These are phyloP conservation scores for Dillenia turbinata DNA, from an alignment of 164 flowering plant species.

Conservation along the genomic window DNA sequence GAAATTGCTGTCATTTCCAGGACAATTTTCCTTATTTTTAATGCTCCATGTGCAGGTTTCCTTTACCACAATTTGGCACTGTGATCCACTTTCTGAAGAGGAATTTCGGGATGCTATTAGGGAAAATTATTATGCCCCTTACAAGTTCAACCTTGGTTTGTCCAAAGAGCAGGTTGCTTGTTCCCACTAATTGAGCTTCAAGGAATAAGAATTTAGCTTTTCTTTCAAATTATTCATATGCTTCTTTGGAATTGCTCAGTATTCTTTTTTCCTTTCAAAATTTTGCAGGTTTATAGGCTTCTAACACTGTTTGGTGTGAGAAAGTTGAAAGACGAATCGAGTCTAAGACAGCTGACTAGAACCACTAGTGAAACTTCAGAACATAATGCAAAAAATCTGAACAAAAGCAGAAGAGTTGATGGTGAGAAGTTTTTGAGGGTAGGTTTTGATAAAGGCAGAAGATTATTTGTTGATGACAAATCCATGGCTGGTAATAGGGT, in stretches of 20 bases:
- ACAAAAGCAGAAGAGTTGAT: constrained; percentile 9
- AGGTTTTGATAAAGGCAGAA: too few relatives aligned
- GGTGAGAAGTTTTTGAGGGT: background rate
- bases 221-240: background rate
- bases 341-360: constrained; percentile 10
- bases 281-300: constrained; percentile 37
- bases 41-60: constrained; percentile 29
- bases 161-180: constrained; percentile 51
- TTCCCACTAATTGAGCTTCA: background rate
- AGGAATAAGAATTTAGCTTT: background rate
- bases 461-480: too few relatives aligned
- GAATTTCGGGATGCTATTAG: constrained; percentile 52
- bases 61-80: constrained; percentile 38
- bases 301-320: constrained; percentile 31
- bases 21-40: constrained; percentile 1
- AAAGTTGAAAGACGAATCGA: constrained; percentile 14
- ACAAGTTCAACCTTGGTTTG: constrained; percentile 58
- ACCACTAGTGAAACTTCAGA: too few relatives aligned
- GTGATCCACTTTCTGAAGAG: constrained; percentile 53
- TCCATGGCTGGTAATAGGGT: too few relatives aligned
- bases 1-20: too few relatives aligned
- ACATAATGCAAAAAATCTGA: background rate
- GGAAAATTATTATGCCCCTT: constrained; percentile 54
- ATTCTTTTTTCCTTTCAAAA: constrained; percentile 2
- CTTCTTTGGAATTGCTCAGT: background rate